Base-by-base conservation (phyloP, 805 yeast genomes). In the Saitoella complicata region DNA sequence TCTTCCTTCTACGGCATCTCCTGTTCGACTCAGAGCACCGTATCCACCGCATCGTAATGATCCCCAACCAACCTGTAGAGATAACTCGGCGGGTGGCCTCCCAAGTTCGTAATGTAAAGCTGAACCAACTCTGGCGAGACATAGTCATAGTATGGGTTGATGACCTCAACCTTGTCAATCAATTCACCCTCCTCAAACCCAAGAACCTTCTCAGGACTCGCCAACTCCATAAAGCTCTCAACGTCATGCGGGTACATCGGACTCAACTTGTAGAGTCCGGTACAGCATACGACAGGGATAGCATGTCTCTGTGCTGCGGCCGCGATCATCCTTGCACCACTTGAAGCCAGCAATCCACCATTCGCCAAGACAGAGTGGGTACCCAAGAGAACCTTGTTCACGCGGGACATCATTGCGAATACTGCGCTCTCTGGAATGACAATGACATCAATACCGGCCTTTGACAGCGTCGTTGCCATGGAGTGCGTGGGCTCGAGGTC, bases 81-180 rank as follows among this genome's bases (percentile, higher is more conserved):
- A 65, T 91, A 91, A 55, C 88, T 84, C 40, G 98, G 97, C 31
- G 97, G 83, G 59, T 82, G 86, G 10, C 97, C 97, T 42, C 97
- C 98, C 43, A 87, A 75, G 59, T 91, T 88, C 8, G 98, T 88
- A 55, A 91, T 83, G 61, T 81, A 85, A 49, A 91, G 85, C 62
- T 91, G 96, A 50, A 91, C 82, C 56, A 82, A 77, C 55, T 88
- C 97, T 0, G 99, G 97, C 7, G 86, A 79, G 32, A 91, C 80
- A 58, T 88, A 91, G 59, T 88, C 97, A 51, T 76, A 80, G 48
- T 85, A 65, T 11, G 96, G 95, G 61, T 91, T 91, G 32, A 91
- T 73, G 35, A 85, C 82, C 53, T 78, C 83, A 41, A 83, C 80
- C 49, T 75, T 73, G 47, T 83, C 84, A 53, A 82, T 21, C 33